Conservation (phyloP, 2,329 filamentous ascomycete species). For the Lachnellula willkommii region DNA sequence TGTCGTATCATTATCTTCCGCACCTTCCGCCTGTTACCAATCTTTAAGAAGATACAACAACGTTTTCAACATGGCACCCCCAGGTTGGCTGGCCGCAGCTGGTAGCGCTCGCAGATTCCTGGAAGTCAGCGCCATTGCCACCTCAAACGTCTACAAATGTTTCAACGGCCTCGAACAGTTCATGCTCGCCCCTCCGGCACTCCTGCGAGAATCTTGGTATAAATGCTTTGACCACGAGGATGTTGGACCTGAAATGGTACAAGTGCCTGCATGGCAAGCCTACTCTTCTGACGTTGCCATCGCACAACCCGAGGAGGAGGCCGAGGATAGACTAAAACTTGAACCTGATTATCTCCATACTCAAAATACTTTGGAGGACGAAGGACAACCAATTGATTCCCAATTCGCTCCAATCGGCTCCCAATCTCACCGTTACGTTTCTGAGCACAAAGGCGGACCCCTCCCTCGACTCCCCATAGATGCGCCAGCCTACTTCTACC, state of each 20-base stretch:
- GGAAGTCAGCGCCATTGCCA: background rate
- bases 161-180: background rate
- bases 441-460: conserved; percentile 72
- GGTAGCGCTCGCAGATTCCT: background rate
- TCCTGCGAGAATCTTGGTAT: background rate
- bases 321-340: background rate
- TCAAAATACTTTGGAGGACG: background rate
- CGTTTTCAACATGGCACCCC: background rate
- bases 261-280: background rate
- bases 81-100: background rate
- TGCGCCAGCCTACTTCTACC: conserved; percentile 88
- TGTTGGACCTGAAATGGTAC: background rate
- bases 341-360: background rate
- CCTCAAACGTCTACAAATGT: background rate
- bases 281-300: background rate
- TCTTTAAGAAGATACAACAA: no score
- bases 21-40: no score
- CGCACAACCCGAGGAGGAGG: background rate
- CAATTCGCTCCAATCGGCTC: conserved; percentile 84
- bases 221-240: background rate
- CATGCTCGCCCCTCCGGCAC: background rate
- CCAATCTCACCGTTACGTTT: conserved; percentile 75
- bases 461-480: conserved; percentile 82
- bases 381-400: conserved; percentile 51
- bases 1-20: no score